These are phyloP conservation scores for Oryza rufipogon DNA, from an alignment of 176 grass and related monocot genomes.

Conservation along the genomic window DNA sequence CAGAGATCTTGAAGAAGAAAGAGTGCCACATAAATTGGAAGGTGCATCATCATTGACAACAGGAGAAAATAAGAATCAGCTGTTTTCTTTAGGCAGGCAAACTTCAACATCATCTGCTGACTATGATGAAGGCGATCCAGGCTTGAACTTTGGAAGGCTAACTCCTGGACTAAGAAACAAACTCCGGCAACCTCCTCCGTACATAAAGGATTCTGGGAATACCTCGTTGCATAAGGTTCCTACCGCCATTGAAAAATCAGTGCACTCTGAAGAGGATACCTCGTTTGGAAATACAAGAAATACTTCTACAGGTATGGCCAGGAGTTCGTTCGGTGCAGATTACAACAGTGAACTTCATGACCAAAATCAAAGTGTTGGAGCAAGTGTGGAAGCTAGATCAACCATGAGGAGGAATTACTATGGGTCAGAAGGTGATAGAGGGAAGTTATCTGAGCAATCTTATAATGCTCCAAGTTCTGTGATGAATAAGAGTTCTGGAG, in stretches of 20 bases:
- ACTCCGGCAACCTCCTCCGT: constrained; percentile 49
- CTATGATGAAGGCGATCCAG: constrained; percentile 39
- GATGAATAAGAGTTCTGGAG: constrained; percentile 36
- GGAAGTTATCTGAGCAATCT: constrained; percentile 37
- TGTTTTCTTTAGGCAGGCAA: constrained; percentile 29
- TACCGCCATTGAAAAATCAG: constrained; percentile 48
- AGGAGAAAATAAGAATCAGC: constrained; percentile 42
- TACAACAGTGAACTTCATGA: constrained; percentile 28
- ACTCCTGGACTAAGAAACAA: constrained; percentile 82
- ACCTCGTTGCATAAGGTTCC: constrained; percentile 44
- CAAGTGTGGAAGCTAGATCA: constrained; percentile 44
- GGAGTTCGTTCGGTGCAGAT: constrained; percentile 34
- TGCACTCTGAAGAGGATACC: constrained; percentile 34
- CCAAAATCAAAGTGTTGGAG: constrained; percentile 27
- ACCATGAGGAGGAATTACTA: constrained; percentile 42
- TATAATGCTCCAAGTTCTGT: constrained; percentile 6
- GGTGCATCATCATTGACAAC: constrained; percentile 19
- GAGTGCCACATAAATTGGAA: constrained; percentile 20
- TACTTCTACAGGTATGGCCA: constrained; percentile 39
- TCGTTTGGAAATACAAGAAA: constrained; percentile 14
- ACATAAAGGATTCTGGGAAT: constrained; percentile 41
- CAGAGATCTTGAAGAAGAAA: constrained; percentile 44
- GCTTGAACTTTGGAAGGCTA: constrained; percentile 73
- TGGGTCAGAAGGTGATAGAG: constrained; percentile 38
- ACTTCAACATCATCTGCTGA: constrained; percentile 49